phyloP scores from a whole-genome alignment of 352 stramenopile species.

The Phytophthora pini region DNA sequence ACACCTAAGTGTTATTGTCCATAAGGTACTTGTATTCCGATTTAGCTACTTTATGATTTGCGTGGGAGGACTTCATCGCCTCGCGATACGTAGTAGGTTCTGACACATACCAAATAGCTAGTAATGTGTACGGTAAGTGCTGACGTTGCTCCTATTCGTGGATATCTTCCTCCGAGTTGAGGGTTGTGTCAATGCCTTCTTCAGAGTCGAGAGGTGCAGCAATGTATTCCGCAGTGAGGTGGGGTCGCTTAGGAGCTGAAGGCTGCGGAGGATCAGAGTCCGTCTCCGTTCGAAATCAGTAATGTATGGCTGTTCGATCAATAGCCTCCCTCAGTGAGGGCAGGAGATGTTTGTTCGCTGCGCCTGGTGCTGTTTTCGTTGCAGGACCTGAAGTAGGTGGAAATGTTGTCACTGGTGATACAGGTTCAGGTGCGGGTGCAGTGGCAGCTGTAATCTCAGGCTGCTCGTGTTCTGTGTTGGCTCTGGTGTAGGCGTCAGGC shows the following conservation, averaged over 20 bases:
- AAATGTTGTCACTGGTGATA: too few species aligned
- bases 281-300: not conserved
- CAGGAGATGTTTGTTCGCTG: not conserved
- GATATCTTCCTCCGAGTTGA: too few species aligned
- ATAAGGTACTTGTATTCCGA: conserved; percentile 4
- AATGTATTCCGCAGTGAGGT: too few species aligned
- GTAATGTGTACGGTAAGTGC: too few species aligned
- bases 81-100: conserved; percentile 10
- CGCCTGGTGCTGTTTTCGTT: too few species aligned
- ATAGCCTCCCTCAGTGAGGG: not conserved
- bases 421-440: too few species aligned
- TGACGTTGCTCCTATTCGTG: too few species aligned
- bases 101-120: conserved; percentile 4
- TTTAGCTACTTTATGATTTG: conserved; percentile 3
- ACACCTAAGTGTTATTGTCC: conserved; percentile 3
- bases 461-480: not conserved
- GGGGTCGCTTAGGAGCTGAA: not conserved
- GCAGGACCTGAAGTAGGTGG: too few species aligned
- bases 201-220: too few species aligned
- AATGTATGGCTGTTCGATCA: not conserved
- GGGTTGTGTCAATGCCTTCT: too few species aligned
- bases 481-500: not conserved
- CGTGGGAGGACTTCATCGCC: conserved; percentile 3
- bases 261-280: too few species aligned
- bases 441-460: too few species aligned